Conservation (phyloP, 176 grass and related monocot species). For the Carex pumila region DNA sequence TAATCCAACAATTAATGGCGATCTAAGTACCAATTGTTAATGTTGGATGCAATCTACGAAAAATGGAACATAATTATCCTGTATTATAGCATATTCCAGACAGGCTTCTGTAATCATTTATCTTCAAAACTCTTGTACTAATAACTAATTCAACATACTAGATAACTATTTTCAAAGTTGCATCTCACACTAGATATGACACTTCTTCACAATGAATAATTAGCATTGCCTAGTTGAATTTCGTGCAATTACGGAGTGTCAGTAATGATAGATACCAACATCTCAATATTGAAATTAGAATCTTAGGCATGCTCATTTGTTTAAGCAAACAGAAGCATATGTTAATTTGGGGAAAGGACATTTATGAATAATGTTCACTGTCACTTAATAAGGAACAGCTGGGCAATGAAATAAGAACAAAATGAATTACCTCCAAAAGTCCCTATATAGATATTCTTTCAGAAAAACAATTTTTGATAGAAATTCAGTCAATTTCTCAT, state of each 20-base stretch:
- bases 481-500: background rate
- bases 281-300: background rate
- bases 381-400: background rate
- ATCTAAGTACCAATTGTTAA: background rate
- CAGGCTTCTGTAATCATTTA: background rate
- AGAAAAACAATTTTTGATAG: no score
- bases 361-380: background rate
- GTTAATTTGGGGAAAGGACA: background rate
- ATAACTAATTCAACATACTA: background rate
- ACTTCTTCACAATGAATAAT: background rate
- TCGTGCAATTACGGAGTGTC: background rate
- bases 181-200: background rate
- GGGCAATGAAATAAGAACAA: background rate
- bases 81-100: background rate
- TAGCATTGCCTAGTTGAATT: background rate
- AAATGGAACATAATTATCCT: background rate
- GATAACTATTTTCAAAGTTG: background rate
- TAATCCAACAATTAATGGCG: background rate
- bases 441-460: background rate
- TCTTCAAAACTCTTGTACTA: background rate
- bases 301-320: background rate
- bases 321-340: background rate
- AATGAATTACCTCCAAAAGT: background rate
- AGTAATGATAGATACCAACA: background rate
- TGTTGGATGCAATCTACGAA: background rate